A percentile compares a stretch with the other conserved stretches of the same genome.
Conservation (phyloP, 805 yeast genomes). For the Metschnikowia hibisci region DNA sequence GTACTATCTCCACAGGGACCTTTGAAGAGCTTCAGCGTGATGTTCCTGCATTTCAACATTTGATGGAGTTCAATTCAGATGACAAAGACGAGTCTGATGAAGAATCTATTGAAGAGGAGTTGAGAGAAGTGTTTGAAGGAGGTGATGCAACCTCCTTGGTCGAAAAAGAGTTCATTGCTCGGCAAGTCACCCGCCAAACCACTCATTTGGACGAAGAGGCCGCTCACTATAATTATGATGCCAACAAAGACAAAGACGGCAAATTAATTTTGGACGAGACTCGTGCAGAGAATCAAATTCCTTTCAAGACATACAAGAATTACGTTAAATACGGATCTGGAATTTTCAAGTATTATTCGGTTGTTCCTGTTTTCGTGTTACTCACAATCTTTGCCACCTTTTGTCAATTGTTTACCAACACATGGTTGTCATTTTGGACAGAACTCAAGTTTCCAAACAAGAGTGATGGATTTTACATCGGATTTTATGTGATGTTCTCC, state of each 20-base stretch:
- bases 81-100: constrained; percentile 20
- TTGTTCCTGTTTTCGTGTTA: constrained; percentile 20
- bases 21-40: constrained; percentile 46
- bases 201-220: constrained; percentile 29
- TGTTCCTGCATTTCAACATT: constrained; percentile 32
- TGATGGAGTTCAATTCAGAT: constrained; percentile 37
- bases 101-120: constrained; percentile 15
- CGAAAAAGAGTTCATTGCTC: constrained; percentile 12
- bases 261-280: constrained; percentile 14
- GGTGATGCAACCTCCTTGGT: constrained; percentile 5
- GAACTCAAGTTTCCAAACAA: constrained; percentile 45
- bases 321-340: constrained; percentile 32
- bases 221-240: constrained; percentile 28
- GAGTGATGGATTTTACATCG: constrained; percentile 61
- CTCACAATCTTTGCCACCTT: constrained; percentile 40
- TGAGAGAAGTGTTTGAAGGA: constrained; percentile 18
- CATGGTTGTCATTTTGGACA: constrained; percentile 86
- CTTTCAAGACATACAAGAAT: constrained; percentile 28
- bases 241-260: constrained; percentile 20
- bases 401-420: constrained; percentile 56
- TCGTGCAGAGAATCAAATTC: constrained; percentile 24
- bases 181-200: constrained; percentile 16
- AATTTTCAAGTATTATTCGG: constrained; percentile 19
- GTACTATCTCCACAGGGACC: constrained; percentile 58
- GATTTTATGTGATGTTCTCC: constrained; percentile 62